Evolutionary conservation across 441 rosid genomes (phyloP), one percentile per base, ranked within the genome.

Genomic region (Iberis amara): DNA sequence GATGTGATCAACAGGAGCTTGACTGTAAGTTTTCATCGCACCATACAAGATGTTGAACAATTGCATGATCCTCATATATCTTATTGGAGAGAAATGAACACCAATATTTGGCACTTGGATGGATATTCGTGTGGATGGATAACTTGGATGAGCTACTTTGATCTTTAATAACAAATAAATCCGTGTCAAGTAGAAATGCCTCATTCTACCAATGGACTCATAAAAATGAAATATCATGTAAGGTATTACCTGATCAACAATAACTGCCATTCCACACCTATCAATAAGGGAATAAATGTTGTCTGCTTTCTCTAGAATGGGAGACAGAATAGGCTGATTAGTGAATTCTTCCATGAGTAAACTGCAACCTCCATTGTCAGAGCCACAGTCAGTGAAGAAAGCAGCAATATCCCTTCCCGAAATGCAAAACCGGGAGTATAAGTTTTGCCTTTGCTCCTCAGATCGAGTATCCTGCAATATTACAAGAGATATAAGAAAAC

Each of bases 391-490:
- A 28, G 82, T 77, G 59, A 94, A 87, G 69, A 90, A 83, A 61
- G 95, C 99, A 64, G 99, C 91, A 63, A 94, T 89, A 70, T 94
- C 99, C 75, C 86, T 85, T 65, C 99, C 99, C 57, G 88, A 80
- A 64, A 94, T 82, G 78, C 73, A 79, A 73, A 89, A 81, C 37
- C 95, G 99, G 55, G 89, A 83, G 73, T 94, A 94, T 59, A 89
- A 41, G 67, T 81, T 87, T 78, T 81, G 92, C 64, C 78, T 86
- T 55, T 83, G 87, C 51, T 80, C 96, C 49, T 80, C 94, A 32
- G 77, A 68, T 65, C 78, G 82, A 55, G 69, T 69, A 77, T 83
- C 91, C 99, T 94, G 89, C 21, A 18, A 59, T 52, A 33, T 52
- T 46, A 56, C 39, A 60, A 42, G 59, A 8, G 44, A 53, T 43